phyloP scores from a whole-genome alignment of 2,329 filamentous ascomycete species.

The Tympanopsis confertula region DNA sequence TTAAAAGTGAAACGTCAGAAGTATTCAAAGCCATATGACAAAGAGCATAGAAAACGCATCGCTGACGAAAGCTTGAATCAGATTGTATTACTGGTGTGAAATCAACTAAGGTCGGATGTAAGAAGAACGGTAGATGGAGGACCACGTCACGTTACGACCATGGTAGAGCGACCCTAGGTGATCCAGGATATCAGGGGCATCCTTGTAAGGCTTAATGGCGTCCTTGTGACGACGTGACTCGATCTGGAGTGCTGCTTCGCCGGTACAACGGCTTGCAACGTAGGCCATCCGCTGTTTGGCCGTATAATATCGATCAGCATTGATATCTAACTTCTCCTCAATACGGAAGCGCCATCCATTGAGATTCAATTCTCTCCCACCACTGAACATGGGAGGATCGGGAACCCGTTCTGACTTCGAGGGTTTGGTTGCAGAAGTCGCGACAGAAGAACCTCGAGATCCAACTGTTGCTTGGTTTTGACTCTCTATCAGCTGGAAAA shows the following conservation, averaged over 20 bases:
- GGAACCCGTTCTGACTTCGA: constrained; percentile 1
- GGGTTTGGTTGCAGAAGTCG: no score
- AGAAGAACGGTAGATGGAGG: neutral
- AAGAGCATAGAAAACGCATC: no score
- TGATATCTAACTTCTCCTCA: constrained; percentile 3
- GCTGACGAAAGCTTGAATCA: no score
- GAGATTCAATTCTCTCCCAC: constrained; percentile 5
- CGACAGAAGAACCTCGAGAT: no score
- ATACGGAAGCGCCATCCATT: constrained; percentile 5
- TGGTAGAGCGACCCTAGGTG: neutral
- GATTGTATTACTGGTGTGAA: no score
- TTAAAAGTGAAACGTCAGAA: no score
- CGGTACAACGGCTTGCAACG: neutral
- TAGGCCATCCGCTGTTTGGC: constrained; percentile 3
- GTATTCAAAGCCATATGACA: no score
- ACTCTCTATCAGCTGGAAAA: no score
- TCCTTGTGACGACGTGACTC: neutral
- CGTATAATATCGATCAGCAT: constrained; percentile 4
- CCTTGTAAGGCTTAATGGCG: neutral
- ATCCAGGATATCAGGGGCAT: neutral
- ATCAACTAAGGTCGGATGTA: no score
- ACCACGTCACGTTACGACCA: neutral
- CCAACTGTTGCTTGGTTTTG: no score
- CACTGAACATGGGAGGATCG: constrained; percentile 4
- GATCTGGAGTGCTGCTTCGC: neutral